These are phyloP conservation scores for Amanita subjunquillea DNA, from an alignment of 768 basidiomycete genomes.

Conservation along the genomic window DNA sequence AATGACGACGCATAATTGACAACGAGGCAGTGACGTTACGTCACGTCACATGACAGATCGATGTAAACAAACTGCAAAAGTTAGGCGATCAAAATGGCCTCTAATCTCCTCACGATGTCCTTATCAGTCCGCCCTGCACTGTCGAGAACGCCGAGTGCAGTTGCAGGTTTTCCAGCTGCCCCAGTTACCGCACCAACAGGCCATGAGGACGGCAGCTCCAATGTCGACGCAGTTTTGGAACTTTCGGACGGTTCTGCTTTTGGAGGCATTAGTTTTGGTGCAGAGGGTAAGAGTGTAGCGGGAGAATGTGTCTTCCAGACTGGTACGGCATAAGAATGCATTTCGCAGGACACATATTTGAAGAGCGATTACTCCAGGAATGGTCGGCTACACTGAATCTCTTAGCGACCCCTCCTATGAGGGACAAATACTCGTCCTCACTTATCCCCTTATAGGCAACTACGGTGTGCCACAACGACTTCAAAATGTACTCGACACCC, in stretches of 20 bases:
- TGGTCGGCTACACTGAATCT: slow-evolving; percentile 99
- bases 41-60: background rate
- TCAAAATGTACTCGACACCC: slow-evolving; percentile 32
- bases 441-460: slow-evolving; percentile 94
- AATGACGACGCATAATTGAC: background rate
- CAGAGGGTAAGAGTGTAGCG: slow-evolving; percentile 79
- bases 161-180: slow-evolving; percentile 12
- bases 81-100: background rate
- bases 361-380: slow-evolving; percentile 47
- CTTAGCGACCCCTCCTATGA: slow-evolving; percentile 98
- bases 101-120: background rate
- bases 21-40: background rate
- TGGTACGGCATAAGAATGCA: slow-evolving; percentile 43
- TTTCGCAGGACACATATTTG: slow-evolving; percentile 6
- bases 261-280: slow-evolving; percentile 89
- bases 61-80: background rate
- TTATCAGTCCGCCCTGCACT: slow-evolving; percentile 29
- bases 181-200: slow-evolving; percentile 23
- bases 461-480: slow-evolving; percentile 86
- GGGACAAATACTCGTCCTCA: slow-evolving; percentile 94
- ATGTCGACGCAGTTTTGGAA: slow-evolving; percentile 68
- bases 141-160: slow-evolving; percentile 32
- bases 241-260: slow-evolving; percentile 83
- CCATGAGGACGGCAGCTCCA: slow-evolving; percentile 19
- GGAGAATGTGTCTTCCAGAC: slow-evolving; percentile 99